Percentiles rank a stretch among this genome's conserved stretches.
Evolutionary conservation across 768 basidiomycete species (phyloP).

Genomic region (Strobilomyces echinocephalus): DNA sequence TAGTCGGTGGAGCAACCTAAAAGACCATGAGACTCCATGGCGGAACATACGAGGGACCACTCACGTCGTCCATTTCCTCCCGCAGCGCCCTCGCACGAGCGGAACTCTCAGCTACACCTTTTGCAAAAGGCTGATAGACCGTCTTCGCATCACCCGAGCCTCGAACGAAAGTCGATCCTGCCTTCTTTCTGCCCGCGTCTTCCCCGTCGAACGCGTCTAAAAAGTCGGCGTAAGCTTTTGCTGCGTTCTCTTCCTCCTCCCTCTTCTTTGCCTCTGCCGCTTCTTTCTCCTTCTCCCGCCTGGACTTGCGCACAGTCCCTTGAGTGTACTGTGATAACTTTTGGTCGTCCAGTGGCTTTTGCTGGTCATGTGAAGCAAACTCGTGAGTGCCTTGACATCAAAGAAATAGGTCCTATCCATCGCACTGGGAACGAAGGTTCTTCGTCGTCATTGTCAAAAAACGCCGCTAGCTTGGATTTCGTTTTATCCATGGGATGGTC

Average conservation of each 20-base stretch:
- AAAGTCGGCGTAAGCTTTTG: slow-evolving; percentile 79
- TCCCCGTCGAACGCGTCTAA: slow-evolving; percentile 80
- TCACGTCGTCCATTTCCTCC: slow-evolving; percentile 31
- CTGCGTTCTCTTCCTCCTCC: slow-evolving; percentile 78
- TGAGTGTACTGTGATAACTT: slow-evolving; percentile 83
- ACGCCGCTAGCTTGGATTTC: slow-evolving; percentile 59
- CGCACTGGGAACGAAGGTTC: slow-evolving; percentile 88
- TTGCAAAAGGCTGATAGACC: slow-evolving; percentile 42
- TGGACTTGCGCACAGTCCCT: slow-evolving; percentile 85
- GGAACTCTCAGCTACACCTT: slow-evolving; percentile 24
- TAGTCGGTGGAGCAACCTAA: slow-evolving; percentile 55
- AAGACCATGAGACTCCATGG: slow-evolving; percentile 6
- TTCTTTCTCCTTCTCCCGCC: slow-evolving; percentile 88
- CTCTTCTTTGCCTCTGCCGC: slow-evolving; percentile 84
- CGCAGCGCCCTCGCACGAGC: slow-evolving; percentile 31
- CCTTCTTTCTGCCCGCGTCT: slow-evolving; percentile 44
- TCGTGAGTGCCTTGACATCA: slow-evolving; percentile 54
- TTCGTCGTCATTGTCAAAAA: slow-evolving; percentile 83
- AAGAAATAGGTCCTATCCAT: slow-evolving; percentile 67
- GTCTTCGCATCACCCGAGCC: slow-evolving; percentile 40
- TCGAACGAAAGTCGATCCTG: slow-evolving; percentile 58
- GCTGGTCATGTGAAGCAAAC: slow-evolving; percentile 54
- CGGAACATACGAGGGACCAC: slow-evolving; percentile 15
- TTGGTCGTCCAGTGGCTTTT: slow-evolving; percentile 79
- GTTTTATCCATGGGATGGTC: slow-evolving; percentile 30